Conservation (phyloP, 331 rosid genomes). For the Phaseolus coccineus region DNA sequence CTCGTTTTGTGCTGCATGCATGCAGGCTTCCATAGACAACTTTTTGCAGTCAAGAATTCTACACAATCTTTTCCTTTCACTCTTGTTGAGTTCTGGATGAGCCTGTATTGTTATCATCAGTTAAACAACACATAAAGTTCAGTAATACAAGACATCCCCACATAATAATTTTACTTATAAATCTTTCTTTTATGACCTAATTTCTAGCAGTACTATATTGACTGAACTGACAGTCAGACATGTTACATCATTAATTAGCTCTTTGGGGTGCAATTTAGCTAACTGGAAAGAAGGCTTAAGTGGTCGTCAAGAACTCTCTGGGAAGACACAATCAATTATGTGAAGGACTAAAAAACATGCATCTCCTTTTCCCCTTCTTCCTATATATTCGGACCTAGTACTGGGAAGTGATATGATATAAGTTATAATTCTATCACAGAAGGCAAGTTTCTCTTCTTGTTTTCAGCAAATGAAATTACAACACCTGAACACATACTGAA, state of each 20-base stretch:
- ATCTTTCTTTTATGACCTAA: slow-evolving; percentile 33
- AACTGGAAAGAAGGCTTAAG: slow-evolving; percentile 13
- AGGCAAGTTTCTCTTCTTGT: slow-evolving; percentile 22
- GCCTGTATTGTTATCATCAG: slow-evolving; percentile 61
- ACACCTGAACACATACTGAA: slow-evolving; percentile 41
- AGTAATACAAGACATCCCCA: slow-evolving; percentile 12
- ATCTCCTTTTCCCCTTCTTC: slow-evolving; percentile 44
- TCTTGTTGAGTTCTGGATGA: slow-evolving; percentile 90
- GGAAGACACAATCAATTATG: slow-evolving; percentile 48
- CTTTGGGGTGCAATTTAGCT: slow-evolving; percentile 39
- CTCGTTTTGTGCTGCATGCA: slow-evolving; percentile 99
- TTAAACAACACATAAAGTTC: slow-evolving; percentile 29
- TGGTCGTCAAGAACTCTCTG: slow-evolving; percentile 43
- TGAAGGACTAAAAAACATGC: slow-evolving; percentile 44
- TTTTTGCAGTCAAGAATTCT: slow-evolving; percentile 92
- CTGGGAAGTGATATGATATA: slow-evolving; percentile 33
- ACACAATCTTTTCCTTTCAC: slow-evolving; percentile 92
- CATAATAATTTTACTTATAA: background rate
- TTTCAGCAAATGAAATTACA: slow-evolving; percentile 44
- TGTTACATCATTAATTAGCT: slow-evolving; percentile 47
- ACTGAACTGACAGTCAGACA: slow-evolving; percentile 44
- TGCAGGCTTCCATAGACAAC: slow-evolving; percentile 93
- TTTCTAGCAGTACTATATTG: slow-evolving; percentile 39
- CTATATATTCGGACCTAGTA: slow-evolving; percentile 37
- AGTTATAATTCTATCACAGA: slow-evolving; percentile 40